These are phyloP conservation scores for Wallacemonas collosoma DNA, from an alignment of 208 protist genomes.

Conservation along the genomic window DNA sequence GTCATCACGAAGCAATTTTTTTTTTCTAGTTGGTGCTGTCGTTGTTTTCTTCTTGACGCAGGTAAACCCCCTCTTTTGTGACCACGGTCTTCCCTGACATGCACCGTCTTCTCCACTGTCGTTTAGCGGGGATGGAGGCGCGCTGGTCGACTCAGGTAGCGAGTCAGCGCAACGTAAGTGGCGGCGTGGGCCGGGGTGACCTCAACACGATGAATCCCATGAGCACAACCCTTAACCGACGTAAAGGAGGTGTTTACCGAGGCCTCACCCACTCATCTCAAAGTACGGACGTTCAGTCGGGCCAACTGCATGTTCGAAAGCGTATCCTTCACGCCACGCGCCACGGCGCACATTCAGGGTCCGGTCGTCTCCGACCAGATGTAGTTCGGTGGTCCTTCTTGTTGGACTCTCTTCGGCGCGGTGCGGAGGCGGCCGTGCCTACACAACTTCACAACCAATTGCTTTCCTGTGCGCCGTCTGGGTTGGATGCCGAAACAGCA, in stretches of 20 bases:
- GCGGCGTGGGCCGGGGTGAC: slow-evolving; percentile 59
- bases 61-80: too few relatives aligned
- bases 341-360: slow-evolving; percentile 26
- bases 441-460: slow-evolving; percentile 38
- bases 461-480: neutral
- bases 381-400: slow-evolving; percentile 71
- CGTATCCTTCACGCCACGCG: slow-evolving; percentile 40
- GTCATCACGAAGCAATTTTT: too few relatives aligned
- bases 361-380: slow-evolving; percentile 25
- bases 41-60: too few relatives aligned
- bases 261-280: slow-evolving; percentile 62
- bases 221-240: slow-evolving; percentile 20
- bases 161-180: slow-evolving; percentile 22
- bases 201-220: slow-evolving; percentile 39
- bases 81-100: too few relatives aligned
- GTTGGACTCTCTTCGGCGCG: slow-evolving; percentile 44
- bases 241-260: slow-evolving; percentile 28
- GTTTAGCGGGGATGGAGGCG: too few relatives aligned
- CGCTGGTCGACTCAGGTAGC: neutral
- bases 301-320: slow-evolving; percentile 71
- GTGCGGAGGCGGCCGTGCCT: slow-evolving; percentile 33
- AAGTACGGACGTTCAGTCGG: slow-evolving; percentile 52
- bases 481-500: slow-evolving; percentile 26
- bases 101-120: too few relatives aligned
- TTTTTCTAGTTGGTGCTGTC: too few relatives aligned